Evolutionary conservation across 148 eudicot species (phyloP), one percentile per base, ranked within the genome.

Genomic region (Bassia scoparia): DNA sequence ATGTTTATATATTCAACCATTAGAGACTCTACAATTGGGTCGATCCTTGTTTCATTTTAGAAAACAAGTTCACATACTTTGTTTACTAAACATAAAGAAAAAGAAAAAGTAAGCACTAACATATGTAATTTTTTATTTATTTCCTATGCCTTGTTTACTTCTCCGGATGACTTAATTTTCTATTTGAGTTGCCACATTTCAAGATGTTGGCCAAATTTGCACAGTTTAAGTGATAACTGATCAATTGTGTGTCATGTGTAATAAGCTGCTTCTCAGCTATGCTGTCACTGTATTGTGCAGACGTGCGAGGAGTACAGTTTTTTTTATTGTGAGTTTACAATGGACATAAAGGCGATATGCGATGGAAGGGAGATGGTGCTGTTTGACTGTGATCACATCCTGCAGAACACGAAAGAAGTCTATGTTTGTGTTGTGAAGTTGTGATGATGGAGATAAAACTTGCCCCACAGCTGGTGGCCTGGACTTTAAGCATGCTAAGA

Each of bases 401-500:
- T n/a, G n/a, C n/a, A n/a, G n/a, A n/a, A n/a, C n/a, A n/a, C n/a
- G 33, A 38, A 26, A 15, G 70, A 46, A 0, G 16, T 12, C 50
- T 20, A 33, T 64, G 46, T 41, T 41, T 41, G 46, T 23, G 0
- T 61, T 69, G 27, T 18, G 13, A 46, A 23, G 29, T 60, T 60
- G 3, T 3, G 17, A 3, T 9, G 27, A 11, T 37, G 33, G n/a
- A n/a, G n/a, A n/a, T n/a, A n/a, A n/a, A 59, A 7, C 46, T 62
- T 78, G 50, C 17, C 67, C 21, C 37, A 24, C 33, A 60, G 54
- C 59, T 78, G 84, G 76, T 81, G 84, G 84, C 70, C 84, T 10
- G 84, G 70, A 81, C 81, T 21, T 70, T 81, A 60, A 78, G 76
- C 76, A 81, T 81, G 84, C 76, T 81, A 33, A 72, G 70, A 70